Conservation (phyloP, 2,329 filamentous ascomycete species). For the Cercospora sojina region DNA sequence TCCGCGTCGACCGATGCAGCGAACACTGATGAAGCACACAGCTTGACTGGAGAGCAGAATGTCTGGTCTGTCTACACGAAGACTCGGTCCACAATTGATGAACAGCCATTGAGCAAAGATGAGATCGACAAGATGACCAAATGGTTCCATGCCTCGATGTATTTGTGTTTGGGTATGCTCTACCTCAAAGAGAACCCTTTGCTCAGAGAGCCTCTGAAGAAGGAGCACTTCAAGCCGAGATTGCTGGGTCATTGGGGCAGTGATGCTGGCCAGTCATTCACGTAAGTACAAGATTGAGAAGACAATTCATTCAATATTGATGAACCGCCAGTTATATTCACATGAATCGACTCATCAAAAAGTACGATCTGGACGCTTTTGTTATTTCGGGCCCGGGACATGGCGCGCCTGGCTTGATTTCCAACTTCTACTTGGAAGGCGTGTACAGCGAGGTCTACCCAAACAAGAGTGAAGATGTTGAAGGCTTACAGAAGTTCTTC, state of each 20-base stretch:
- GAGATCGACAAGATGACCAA: constrained; percentile 68
- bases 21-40: neutral
- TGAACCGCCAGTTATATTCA: constrained; percentile 60
- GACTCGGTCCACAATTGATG: constrained; percentile 37
- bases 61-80: constrained; percentile 35
- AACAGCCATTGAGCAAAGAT: constrained; percentile 60
- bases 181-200: constrained; percentile 74
- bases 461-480: constrained; percentile 65
- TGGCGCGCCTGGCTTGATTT: constrained; percentile 72
- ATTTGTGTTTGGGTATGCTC: constrained; percentile 76
- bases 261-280: constrained; percentile 77
- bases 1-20: neutral
- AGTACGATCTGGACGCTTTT: constrained; percentile 67
- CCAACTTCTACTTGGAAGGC: constrained; percentile 74
- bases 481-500: constrained; percentile 74
- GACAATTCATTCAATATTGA: no score
- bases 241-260: constrained; percentile 77
- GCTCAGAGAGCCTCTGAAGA: constrained; percentile 65
- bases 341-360: constrained; percentile 79
- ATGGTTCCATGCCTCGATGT: constrained; percentile 72
- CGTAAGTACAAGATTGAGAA: constrained; percentile 37
- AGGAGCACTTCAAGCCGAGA: constrained; percentile 70
- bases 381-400: constrained; percentile 77
- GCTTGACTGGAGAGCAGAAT: constrained; percentile 29
- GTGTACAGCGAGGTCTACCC: constrained; percentile 77